phyloP scores from a whole-genome alignment of 1,284 basidiomycete genomes.

The Sporisorium iseilematis-ciliati region DNA sequence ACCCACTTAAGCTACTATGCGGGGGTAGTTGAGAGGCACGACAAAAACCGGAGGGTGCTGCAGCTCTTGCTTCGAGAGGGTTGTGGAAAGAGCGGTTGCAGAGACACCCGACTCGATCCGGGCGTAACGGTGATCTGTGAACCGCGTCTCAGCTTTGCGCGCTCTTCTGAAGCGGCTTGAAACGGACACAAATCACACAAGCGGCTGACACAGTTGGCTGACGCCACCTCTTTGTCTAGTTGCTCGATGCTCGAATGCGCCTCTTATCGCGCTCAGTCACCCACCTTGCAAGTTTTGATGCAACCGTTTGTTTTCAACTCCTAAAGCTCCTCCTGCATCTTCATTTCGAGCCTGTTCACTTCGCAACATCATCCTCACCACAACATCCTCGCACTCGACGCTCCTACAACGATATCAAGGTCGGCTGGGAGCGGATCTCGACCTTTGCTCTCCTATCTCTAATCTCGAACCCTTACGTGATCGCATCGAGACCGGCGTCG shows the following conservation, averaged over 20 bases:
- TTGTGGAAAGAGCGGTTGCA: constrained; percentile 5
- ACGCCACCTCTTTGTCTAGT: constrained; percentile 3
- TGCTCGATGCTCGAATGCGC: neutral
- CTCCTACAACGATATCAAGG: neutral
- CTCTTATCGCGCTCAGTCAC: constrained; percentile 9
- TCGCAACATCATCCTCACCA: neutral
- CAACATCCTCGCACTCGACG: neutral
- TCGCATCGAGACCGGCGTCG: constrained; percentile 15
- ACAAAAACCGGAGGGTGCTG: neutral
- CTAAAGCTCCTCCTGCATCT: neutral
- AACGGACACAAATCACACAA: constrained; percentile 1
- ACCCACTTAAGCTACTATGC: neutral
- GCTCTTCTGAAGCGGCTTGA: constrained; percentile 3
- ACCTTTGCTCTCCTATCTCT: neutral
- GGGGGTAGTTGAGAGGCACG: neutral
- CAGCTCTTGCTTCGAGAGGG: constrained; percentile 24
- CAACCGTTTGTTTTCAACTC: neutral
- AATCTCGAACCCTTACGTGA: constrained; percentile 28
- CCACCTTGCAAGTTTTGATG: neutral
- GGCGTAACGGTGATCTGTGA: neutral
- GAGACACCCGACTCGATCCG: constrained; percentile 36
- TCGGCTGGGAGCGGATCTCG: neutral
- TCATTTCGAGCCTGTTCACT: neutral
- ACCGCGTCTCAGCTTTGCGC: no score
- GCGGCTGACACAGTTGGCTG: neutral